A percentile compares a stretch with the other conserved stretches of the same genome.
Conservation (phyloP, 441 rosid genomes). For the Cnidoscolus chayamansa region DNA sequence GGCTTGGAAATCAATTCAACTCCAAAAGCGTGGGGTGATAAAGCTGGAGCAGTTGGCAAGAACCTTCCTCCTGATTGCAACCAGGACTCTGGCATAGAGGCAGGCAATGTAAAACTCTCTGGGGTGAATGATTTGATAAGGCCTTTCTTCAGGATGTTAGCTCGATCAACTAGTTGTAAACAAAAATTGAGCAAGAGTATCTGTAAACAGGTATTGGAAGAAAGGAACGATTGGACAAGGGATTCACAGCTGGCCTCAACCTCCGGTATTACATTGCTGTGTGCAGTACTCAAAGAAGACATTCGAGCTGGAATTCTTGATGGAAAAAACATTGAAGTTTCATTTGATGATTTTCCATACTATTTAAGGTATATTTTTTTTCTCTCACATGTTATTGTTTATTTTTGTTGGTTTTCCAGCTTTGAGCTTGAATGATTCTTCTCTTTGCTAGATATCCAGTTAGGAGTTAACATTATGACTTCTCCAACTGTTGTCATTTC, state of each 20-base stretch:
- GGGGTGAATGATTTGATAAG: constrained; percentile 60
- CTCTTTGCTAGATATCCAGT: background rate
- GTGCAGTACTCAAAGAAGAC: constrained; percentile 53
- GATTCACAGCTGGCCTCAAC: constrained; percentile 60
- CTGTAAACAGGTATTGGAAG: constrained; percentile 70
- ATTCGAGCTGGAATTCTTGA: constrained; percentile 62
- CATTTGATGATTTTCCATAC: constrained; percentile 83
- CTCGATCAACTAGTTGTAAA: constrained; percentile 50
- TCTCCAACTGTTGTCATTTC: background rate
- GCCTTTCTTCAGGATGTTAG: constrained; percentile 62
- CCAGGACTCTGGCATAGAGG: constrained; percentile 56
- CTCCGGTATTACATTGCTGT: constrained; percentile 50
- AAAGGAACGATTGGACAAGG: constrained; percentile 53
- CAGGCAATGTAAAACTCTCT: constrained; percentile 66
- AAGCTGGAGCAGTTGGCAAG: constrained; percentile 50
- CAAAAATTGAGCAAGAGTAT: constrained; percentile 61
- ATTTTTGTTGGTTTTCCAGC: background rate
- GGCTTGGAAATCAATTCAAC: constrained; percentile 55
- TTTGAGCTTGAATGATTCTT: background rate
- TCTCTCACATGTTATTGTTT: background rate
- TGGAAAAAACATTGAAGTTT: constrained; percentile 58
- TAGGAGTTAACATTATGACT: background rate
- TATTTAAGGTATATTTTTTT: constrained; percentile 56
- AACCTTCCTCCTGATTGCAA: constrained; percentile 49
- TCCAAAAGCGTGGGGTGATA: constrained; percentile 42